phyloP scores from a whole-genome alignment of 2,329 filamentous ascomycete species.

The Verticillium nubilum region DNA sequence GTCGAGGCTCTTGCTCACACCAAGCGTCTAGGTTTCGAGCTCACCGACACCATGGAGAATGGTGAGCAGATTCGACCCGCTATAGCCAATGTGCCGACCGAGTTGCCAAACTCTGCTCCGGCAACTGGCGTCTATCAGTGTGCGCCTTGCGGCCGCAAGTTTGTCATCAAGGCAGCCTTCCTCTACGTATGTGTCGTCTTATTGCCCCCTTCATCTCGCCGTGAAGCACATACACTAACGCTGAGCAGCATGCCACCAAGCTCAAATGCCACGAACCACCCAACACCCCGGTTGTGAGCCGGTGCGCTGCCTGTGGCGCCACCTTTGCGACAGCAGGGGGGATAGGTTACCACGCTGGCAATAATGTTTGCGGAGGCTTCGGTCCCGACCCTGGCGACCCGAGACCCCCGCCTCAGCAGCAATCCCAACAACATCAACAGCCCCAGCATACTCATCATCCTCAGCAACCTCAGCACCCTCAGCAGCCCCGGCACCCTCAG shows the following conservation, averaged over 20 bases:
- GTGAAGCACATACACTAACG: not conserved
- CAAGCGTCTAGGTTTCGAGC: conserved; percentile 52
- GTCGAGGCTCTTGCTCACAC: conserved; percentile 52
- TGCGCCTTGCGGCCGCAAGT: not conserved
- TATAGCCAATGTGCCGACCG: not conserved
- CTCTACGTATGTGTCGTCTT: not conserved
- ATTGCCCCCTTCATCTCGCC: not conserved
- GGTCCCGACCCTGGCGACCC: not conserved
- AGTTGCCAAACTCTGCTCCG: not conserved
- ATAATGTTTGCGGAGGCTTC: not conserved
- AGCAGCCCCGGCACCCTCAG: no score
- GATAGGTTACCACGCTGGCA: not conserved
- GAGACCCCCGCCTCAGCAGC: not conserved
- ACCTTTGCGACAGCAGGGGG: not conserved
- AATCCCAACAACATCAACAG: no score
- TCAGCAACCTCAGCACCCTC: no score
- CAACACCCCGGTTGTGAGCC: not conserved
- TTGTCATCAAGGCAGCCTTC: not conserved
- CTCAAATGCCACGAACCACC: not conserved
- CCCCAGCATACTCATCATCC: no score
- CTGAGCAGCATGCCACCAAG: not conserved
- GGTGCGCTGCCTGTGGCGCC: not conserved
- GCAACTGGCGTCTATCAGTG: not conserved
- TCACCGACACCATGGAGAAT: conserved; percentile 42
- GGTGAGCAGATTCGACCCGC: not conserved